These are phyloP conservation scores for Alloteropsis angusta DNA, from an alignment of 202 grass and related monocot genomes.

Conservation along the genomic window DNA sequence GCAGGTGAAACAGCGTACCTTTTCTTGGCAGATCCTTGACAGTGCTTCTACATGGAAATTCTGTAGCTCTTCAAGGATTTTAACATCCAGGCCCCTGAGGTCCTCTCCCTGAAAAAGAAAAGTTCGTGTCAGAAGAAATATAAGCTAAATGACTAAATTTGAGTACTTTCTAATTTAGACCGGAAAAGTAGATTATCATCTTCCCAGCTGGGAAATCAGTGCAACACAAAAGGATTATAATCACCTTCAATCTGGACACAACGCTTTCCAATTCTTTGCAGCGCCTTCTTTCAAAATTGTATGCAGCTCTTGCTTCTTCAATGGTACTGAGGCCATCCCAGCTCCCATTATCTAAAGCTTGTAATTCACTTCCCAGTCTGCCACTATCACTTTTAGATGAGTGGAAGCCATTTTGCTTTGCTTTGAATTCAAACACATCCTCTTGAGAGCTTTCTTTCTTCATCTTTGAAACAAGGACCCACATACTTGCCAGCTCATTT, in stretches of 20 bases:
- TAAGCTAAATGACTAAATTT: too few species aligned
- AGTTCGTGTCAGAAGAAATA: conserved; percentile 10
- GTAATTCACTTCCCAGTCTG: conserved; percentile 16
- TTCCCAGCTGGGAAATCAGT: not conserved
- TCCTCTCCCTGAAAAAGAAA: conserved; percentile 60
- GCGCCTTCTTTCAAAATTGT: conserved; percentile 55
- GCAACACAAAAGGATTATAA: not conserved
- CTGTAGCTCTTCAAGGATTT: conserved; percentile 71
- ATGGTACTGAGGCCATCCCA: conserved; percentile 45
- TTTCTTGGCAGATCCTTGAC: conserved; percentile 89
- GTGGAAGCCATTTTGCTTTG: conserved; percentile 55
- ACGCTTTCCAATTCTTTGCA: conserved; percentile 69
- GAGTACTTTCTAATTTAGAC: too few species aligned
- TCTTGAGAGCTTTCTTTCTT: conserved; percentile 60
- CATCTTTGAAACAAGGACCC: conserved; percentile 72
- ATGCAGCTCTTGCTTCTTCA: conserved; percentile 70
- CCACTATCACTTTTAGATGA: conserved; percentile 28
- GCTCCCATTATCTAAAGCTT: conserved; percentile 35
- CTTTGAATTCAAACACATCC: conserved; percentile 49
- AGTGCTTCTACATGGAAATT: conserved; percentile 89
- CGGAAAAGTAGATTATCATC: not conserved
- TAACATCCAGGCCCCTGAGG: conserved; percentile 61
- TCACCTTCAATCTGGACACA: conserved; percentile 81
- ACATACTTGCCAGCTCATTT: conserved; percentile 84
- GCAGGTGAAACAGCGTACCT: conserved; percentile 35